Evolutionary conservation across 2,329 filamentous ascomycete genomes (phyloP).

Genomic region (Lasiodiplodia hormozganensis): DNA sequence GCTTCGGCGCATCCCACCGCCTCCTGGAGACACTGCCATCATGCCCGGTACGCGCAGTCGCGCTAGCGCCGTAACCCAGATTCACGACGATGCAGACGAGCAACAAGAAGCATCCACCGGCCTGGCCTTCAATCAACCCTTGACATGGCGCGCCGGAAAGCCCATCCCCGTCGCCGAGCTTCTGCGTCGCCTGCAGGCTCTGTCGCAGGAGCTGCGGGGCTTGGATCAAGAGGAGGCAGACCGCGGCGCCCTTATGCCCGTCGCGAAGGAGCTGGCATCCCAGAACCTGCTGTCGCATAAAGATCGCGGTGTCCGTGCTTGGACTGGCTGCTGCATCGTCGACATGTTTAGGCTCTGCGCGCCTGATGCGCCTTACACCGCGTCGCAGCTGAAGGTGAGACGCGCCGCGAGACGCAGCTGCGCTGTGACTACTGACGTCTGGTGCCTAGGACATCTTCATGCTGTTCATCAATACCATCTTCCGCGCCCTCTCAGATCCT

Average conservation of each 20-base stretch:
- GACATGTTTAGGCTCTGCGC: constrained; percentile 93
- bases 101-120: constrained; percentile 15
- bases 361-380: constrained; percentile 92
- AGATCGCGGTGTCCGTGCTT: constrained; percentile 91
- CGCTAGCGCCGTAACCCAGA: constrained; percentile 45
- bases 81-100: constrained; percentile 32
- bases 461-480: constrained; percentile 81
- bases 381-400: constrained; percentile 83
- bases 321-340: constrained; percentile 85
- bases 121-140: constrained; percentile 81
- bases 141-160: constrained; percentile 92
- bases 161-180: constrained; percentile 85
- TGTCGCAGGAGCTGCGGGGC: constrained; percentile 82
- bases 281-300: constrained; percentile 87
- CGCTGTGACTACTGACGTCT: constrained; percentile 23
- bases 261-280: constrained; percentile 84
- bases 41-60: constrained; percentile 43
- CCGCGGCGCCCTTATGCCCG: constrained; percentile 79
- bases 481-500: constrained; percentile 85
- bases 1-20: constrained; percentile 28
- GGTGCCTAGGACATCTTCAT: constrained; percentile 82
- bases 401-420: background rate
- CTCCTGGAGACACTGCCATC: constrained; percentile 26
- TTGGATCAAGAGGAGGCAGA: constrained; percentile 88
- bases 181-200: constrained; percentile 77